Conservation (phyloP, 1,139 yeast species). For the Suhomyces bokatorum region DNA sequence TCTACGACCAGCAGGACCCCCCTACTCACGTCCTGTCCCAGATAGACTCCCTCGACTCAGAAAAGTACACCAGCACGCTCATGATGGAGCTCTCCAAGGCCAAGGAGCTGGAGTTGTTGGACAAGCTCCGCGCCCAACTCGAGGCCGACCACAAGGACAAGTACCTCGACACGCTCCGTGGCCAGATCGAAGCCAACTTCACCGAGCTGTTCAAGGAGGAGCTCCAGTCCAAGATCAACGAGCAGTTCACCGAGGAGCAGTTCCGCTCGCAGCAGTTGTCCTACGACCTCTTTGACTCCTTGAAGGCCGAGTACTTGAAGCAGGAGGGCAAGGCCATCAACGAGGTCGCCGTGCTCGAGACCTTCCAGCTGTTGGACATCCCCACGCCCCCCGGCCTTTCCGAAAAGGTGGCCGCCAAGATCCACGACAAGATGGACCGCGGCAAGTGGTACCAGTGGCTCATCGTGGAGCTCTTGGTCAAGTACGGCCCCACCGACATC, state of each 20-base stretch:
- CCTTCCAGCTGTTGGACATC: constrained; percentile 18
- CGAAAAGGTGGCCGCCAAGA: constrained; percentile 17
- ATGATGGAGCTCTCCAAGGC: constrained; percentile 16
- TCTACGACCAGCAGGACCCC: neutral
- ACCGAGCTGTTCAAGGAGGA: constrained; percentile 19
- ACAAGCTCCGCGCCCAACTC: constrained; percentile 18
- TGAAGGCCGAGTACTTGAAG: constrained; percentile 23
- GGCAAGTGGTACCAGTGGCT: constrained; percentile 24
- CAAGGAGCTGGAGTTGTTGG: constrained; percentile 21
- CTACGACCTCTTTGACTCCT: constrained; percentile 22
- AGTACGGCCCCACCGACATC: constrained; percentile 15
- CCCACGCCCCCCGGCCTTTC: constrained; percentile 13
- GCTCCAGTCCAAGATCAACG: constrained; percentile 18
- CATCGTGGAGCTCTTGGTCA: constrained; percentile 12
- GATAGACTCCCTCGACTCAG: constrained; percentile 9
- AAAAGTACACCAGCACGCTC: constrained; percentile 13
- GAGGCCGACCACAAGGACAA: constrained; percentile 15
- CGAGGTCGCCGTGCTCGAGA: constrained; percentile 20
- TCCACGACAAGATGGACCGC: constrained; percentile 18
- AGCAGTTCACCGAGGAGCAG: constrained; percentile 23
- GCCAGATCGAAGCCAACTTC: constrained; percentile 14
- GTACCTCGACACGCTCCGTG: constrained; percentile 17
- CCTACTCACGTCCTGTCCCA: neutral
- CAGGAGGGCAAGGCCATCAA: constrained; percentile 20
- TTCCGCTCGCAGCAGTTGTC: constrained; percentile 22